Percentiles rank a stretch among this genome's conserved stretches.
These are phyloP conservation scores for Arthrobotrys iridis DNA, from an alignment of 2,329 filamentous ascomycete species.

Conservation along the genomic window DNA sequence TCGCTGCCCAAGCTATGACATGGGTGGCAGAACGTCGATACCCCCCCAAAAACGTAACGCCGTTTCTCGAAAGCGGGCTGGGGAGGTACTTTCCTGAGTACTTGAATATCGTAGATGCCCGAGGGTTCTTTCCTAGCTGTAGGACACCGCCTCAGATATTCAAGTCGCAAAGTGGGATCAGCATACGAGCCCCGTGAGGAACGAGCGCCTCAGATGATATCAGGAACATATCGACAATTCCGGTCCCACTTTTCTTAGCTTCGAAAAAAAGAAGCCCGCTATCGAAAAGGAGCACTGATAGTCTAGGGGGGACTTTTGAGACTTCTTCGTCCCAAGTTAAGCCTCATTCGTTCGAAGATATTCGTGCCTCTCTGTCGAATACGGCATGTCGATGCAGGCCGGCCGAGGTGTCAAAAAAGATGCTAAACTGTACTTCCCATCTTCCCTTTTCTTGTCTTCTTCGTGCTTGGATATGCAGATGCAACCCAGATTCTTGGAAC, in stretches of 20 bases:
- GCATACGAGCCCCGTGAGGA: neutral
- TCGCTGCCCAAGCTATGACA: constrained; percentile 20
- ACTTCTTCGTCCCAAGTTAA: constrained; percentile 35
- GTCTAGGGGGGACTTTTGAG: too few relatives aligned
- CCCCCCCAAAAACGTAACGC: constrained; percentile 9
- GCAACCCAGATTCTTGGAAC: constrained; percentile 49
- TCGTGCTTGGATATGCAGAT: too few relatives aligned
- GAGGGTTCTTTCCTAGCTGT: neutral
- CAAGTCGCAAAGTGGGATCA: neutral
- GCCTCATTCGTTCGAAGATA: neutral
- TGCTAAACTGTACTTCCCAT: constrained; percentile 14
- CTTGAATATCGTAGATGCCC: constrained; percentile 4
- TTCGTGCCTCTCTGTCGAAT: constrained; percentile 25
- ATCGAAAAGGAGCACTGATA: too few relatives aligned
- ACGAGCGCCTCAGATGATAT: too few relatives aligned
- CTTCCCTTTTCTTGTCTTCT: too few relatives aligned
- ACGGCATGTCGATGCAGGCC: constrained; percentile 43
- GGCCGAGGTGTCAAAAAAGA: constrained; percentile 40
- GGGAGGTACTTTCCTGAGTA: neutral
- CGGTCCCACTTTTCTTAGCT: too few relatives aligned
- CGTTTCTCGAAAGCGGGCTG: neutral
- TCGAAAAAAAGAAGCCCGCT: too few relatives aligned
- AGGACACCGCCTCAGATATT: constrained; percentile 14
- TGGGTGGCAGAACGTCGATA: constrained; percentile 37
- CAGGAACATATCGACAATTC: too few relatives aligned